A percentile compares a stretch with the other conserved stretches of the same genome.
Evolutionary conservation across 208 protist species (phyloP).

Genomic region (Trypanosoma avium): DNA sequence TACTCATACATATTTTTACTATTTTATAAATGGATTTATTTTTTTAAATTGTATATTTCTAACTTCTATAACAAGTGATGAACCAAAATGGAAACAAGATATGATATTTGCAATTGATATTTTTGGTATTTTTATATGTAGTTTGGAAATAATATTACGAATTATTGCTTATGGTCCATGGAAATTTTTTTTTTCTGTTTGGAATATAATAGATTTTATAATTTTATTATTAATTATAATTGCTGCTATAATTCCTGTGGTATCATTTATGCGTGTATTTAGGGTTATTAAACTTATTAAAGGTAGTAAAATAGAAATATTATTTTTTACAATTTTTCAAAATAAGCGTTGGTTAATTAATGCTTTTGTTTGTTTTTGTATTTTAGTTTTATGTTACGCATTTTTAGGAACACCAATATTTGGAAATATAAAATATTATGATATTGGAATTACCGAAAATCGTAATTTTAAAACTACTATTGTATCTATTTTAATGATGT

Average conservation of each 20-base stretch:
- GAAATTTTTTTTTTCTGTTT: constrained; percentile 11
- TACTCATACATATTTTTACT: constrained; percentile 4
- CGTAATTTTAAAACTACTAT: constrained; percentile 63
- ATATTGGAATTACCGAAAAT: constrained; percentile 36
- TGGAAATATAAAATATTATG: constrained; percentile 32
- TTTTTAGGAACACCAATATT: constrained; percentile 52
- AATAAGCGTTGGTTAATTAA: constrained; percentile 24
- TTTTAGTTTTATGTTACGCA: constrained; percentile 49
- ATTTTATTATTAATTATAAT: constrained; percentile 36
- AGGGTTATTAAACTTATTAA: constrained; percentile 42
- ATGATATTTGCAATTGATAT: constrained; percentile 37
- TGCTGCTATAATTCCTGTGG: constrained; percentile 9
- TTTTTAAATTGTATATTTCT: constrained; percentile 40
- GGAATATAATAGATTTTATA: constrained; percentile 38
- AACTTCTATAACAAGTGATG: constrained; percentile 22
- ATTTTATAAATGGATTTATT: constrained; percentile 26
- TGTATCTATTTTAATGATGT: constrained; percentile 49
- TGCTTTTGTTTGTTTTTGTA: constrained; percentile 29
- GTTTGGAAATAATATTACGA: constrained; percentile 34
- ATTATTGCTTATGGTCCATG: constrained; percentile 39
- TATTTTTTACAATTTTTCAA: constrained; percentile 28
- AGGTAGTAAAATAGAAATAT: constrained; percentile 20
- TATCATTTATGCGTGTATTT: constrained; percentile 40
- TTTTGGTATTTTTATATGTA: constrained; percentile 30
- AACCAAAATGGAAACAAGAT: constrained; percentile 18